Conservation (phyloP, 2,329 filamentous ascomycete species). For the Aspergillus versicolor region DNA sequence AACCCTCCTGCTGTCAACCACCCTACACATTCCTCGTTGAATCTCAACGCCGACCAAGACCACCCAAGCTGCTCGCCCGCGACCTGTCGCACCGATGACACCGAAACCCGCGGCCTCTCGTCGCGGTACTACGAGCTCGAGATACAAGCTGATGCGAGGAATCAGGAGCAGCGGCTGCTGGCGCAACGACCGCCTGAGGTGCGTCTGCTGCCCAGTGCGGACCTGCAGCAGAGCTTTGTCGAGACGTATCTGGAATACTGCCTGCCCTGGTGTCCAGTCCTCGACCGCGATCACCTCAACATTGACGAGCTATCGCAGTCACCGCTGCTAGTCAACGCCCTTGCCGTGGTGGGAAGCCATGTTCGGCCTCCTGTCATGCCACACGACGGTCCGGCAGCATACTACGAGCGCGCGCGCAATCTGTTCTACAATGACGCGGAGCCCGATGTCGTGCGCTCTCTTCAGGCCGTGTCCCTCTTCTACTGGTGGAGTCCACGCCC, state of each 20-base stretch:
- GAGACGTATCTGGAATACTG: constrained; percentile 15
- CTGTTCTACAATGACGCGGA: constrained; percentile 46
- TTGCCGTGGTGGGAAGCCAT: constrained; percentile 43
- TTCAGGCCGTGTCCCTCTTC: constrained; percentile 42
- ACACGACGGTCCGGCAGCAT: constrained; percentile 39
- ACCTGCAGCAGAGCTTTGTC: constrained; percentile 15
- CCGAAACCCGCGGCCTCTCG: constrained; percentile 3
- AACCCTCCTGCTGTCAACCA: too few species aligned
- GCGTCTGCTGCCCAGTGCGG: constrained; percentile 6
- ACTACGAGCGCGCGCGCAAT: constrained; percentile 42
- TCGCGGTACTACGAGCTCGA: constrained; percentile 13
- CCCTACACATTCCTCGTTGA: too few species aligned
- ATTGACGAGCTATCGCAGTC: constrained; percentile 5
- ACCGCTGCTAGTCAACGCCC: constrained; percentile 23
- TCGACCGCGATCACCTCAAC: constrained; percentile 8
- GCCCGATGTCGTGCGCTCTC: constrained; percentile 33
- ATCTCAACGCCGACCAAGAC: too few species aligned
- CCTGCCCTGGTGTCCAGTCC: constrained; percentile 11
- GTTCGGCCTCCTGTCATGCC: constrained; percentile 44
- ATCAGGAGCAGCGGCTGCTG: constrained; percentile 8
- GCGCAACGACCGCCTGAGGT: not conserved
- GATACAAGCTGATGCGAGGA: constrained; percentile 12
- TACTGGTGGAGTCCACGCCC: constrained; percentile 47
- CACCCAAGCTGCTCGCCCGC: not conserved
- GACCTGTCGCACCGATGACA: constrained; percentile 7